phyloP scores from a whole-genome alignment of 305 asterid genomes.

The Caryopteris hybrid region DNA sequence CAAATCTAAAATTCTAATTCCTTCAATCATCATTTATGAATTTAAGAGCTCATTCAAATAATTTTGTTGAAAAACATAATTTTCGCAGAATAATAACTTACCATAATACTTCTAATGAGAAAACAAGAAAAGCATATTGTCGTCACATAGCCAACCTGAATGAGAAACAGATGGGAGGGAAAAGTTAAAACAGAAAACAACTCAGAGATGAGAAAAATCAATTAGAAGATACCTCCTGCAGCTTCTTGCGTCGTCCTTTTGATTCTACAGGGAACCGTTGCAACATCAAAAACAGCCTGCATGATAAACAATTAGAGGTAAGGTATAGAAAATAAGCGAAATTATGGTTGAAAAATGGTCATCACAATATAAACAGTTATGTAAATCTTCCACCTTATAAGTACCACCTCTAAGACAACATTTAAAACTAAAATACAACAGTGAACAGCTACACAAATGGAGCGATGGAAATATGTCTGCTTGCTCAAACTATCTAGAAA shows the following conservation, averaged over 20 bases:
- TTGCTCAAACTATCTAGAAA: background rate
- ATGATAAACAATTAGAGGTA: conserved; percentile 15
- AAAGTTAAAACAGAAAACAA: conserved; percentile 7
- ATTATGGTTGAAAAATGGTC: background rate
- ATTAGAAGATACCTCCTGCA: conserved; percentile 65
- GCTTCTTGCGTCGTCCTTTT: conserved; percentile 90
- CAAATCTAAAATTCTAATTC: background rate
- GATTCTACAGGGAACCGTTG: conserved; percentile 94
- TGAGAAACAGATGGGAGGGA: conserved; percentile 4
- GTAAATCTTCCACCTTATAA: background rate
- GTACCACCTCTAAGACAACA: background rate
- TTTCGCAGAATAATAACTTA: conserved; percentile 37
- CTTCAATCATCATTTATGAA: background rate
- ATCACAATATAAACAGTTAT: background rate
- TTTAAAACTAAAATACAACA: background rate
- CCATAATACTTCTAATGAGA: conserved; percentile 87
- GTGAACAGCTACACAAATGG: background rate
- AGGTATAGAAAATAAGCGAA: too few species aligned
- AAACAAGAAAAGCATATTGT: conserved; percentile 89
- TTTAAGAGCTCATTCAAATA: background rate
- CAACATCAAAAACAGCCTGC: conserved; percentile 87
- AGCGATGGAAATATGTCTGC: background rate
- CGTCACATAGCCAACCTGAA: conserved; percentile 96
- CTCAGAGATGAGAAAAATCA: background rate
- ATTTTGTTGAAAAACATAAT: background rate